Conservation (phyloP, 306 rosid species). For the Betula pendula region DNA sequence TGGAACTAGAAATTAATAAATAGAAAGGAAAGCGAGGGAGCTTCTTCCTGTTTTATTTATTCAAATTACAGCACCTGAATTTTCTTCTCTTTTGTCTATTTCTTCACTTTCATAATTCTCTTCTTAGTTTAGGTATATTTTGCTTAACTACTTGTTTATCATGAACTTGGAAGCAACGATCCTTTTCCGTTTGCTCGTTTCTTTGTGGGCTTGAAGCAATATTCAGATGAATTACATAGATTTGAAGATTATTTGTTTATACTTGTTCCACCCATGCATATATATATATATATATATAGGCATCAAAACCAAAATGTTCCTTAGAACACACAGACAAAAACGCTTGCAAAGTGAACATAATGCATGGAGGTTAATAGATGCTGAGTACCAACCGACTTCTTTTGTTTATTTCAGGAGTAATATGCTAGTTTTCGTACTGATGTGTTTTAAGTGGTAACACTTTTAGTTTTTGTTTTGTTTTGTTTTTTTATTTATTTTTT, state of each 20-base stretch:
- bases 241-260: constrained; percentile 25
- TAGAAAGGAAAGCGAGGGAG: constrained; percentile 6
- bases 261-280: not conserved
- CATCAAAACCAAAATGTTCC: constrained; percentile 35
- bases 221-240: constrained; percentile 27
- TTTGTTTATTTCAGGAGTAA: constrained; percentile 20
- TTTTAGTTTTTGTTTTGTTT: no score
- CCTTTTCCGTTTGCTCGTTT: constrained; percentile 35
- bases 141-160: constrained; percentile 31
- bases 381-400: not conserved
- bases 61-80: constrained; percentile 17
- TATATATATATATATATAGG: no score
- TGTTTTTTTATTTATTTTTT: no score
- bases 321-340: constrained; percentile 18
- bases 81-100: constrained; percentile 5
- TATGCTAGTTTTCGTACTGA: no score
- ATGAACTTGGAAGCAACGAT: constrained; percentile 37
- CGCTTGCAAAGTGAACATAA: constrained; percentile 8
- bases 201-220: constrained; percentile 27
- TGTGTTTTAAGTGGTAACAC: no score
- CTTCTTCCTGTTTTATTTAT: constrained; percentile 10
- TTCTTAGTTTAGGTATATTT: constrained; percentile 20
- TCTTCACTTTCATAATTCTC: constrained; percentile 9
- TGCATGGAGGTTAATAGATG: constrained; percentile 13
- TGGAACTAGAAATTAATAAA: not conserved